A percentile compares a stretch with the other conserved stretches of the same genome.
phyloP scores from a whole-genome alignment of 2,329 filamentous ascomycete species.

The Talaromyces atroroseus region DNA sequence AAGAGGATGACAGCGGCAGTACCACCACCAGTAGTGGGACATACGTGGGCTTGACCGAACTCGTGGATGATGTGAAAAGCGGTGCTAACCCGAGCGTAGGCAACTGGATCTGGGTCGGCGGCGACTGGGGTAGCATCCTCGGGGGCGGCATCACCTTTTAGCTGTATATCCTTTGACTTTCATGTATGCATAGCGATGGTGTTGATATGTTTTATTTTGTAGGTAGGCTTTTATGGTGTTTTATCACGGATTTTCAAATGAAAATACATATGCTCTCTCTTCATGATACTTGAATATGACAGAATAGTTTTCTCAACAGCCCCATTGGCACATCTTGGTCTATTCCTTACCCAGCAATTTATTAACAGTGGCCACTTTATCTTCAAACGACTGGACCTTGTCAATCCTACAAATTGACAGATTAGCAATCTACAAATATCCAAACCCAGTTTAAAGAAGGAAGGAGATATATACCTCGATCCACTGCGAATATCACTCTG shows the following conservation, averaged over 20 bases:
- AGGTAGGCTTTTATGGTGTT: background rate
- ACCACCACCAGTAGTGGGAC: conserved; percentile 29
- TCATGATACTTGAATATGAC: background rate
- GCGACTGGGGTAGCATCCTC: conserved; percentile 36
- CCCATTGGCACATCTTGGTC: background rate
- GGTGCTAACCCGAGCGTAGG: conserved; percentile 35
- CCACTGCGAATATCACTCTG: conserved; percentile 87
- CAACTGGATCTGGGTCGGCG: conserved; percentile 42
- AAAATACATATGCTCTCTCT: background rate
- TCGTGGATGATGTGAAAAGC: conserved; percentile 32
- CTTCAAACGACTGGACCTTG: conserved; percentile 73
- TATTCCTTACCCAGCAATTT: conserved; percentile 41
- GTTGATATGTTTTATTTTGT: background rate
- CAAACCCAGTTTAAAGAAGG: background rate
- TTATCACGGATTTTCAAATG: background rate
- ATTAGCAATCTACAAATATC: background rate
- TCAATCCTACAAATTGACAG: conserved; percentile 58
- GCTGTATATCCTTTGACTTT: conserved; percentile 4
- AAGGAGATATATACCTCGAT: conserved; percentile 52
- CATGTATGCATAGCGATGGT: conserved; percentile 10
- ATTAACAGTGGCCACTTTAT: conserved; percentile 66
- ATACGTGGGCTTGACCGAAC: conserved; percentile 33
- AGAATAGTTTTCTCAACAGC: too few relatives aligned
- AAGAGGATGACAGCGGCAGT: conserved; percentile 21
- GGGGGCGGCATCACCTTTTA: conserved; percentile 36